Evolutionary conservation across 257 asterid species (phyloP).

Genomic region (Capsicum rhomboideum): DNA sequence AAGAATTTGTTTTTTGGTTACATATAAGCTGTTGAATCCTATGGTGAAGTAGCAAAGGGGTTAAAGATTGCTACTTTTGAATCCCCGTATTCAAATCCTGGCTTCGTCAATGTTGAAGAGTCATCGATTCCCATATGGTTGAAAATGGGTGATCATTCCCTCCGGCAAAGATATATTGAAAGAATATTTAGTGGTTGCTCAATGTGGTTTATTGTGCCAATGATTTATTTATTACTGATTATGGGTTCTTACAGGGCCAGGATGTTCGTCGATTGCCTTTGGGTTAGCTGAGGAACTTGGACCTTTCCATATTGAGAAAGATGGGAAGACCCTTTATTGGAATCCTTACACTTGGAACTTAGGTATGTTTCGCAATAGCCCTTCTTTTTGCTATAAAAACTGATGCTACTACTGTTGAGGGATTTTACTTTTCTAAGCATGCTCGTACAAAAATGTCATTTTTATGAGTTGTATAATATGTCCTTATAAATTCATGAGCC

Average conservation of each 20-base stretch:
- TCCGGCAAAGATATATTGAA: background rate
- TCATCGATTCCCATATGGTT: background rate
- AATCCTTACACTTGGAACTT: constrained; percentile 88
- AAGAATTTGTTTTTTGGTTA: no score
- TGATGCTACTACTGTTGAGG: background rate
- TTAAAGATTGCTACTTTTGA: background rate
- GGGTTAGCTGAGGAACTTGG: constrained; percentile 97
- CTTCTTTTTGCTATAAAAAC: background rate
- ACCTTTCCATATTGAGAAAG: constrained; percentile 89
- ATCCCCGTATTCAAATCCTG: background rate
- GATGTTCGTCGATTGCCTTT: constrained; percentile 88
- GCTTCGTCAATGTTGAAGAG: background rate
- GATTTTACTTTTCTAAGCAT: background rate
- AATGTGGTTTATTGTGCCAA: background rate
- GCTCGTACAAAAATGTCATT: background rate
- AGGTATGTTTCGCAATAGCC: constrained; percentile 33
- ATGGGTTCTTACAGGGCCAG: constrained; percentile 59
- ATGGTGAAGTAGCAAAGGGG: no score
- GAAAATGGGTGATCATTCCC: background rate
- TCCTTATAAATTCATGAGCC: background rate
- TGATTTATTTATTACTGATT: constrained; percentile 6
- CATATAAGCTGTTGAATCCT: no score
- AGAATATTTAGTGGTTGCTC: background rate
- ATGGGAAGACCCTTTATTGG: constrained; percentile 80
- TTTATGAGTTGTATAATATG: background rate